Conservation (phyloP, 1,284 basidiomycete species). For the Thecaphora thlaspeos region DNA sequence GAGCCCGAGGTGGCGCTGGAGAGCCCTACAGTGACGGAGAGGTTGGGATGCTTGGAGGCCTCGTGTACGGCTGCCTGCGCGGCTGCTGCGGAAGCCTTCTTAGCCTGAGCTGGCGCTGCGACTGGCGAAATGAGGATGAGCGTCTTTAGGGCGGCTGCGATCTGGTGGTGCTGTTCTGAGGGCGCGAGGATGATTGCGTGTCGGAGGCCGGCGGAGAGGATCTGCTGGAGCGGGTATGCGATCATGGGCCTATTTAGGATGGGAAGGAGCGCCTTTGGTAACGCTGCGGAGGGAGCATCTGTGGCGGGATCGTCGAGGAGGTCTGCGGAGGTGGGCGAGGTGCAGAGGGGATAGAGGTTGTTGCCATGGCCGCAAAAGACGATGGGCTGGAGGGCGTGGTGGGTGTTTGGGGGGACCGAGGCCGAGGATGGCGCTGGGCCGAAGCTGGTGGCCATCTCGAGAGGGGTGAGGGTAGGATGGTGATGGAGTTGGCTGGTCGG, state of each 20-base stretch:
- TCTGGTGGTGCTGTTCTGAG: constrained; percentile 42
- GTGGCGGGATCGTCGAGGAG: background rate
- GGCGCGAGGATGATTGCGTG: constrained; percentile 50
- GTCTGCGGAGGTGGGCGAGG: constrained; percentile 8
- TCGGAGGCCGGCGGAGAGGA: constrained; percentile 47
- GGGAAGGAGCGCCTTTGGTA: constrained; percentile 55
- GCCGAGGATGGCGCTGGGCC: background rate
- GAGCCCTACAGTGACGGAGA: constrained; percentile 38
- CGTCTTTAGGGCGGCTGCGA: constrained; percentile 45
- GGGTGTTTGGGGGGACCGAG: constrained; percentile 12
- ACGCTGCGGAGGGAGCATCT: constrained; percentile 8
- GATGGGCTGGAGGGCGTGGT: constrained; percentile 47
- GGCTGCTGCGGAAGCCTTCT: constrained; percentile 21
- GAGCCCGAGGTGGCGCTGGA: constrained; percentile 24
- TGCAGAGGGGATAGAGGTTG: constrained; percentile 53
- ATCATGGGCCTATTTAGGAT: constrained; percentile 55
- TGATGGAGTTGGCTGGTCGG: no score
- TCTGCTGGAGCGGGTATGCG: constrained; percentile 51
- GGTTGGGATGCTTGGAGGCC: constrained; percentile 32
- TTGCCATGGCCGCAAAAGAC: constrained; percentile 52
- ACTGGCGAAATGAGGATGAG: constrained; percentile 42
- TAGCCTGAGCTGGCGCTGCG: constrained; percentile 17
- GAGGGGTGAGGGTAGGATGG: no score
- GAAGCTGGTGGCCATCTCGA: constrained; percentile 12
- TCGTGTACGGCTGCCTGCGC: constrained; percentile 26